Base-by-base conservation (phyloP, 2,329 filamentous ascomycete species). In the Paracoccidioides lutzii region DNA sequence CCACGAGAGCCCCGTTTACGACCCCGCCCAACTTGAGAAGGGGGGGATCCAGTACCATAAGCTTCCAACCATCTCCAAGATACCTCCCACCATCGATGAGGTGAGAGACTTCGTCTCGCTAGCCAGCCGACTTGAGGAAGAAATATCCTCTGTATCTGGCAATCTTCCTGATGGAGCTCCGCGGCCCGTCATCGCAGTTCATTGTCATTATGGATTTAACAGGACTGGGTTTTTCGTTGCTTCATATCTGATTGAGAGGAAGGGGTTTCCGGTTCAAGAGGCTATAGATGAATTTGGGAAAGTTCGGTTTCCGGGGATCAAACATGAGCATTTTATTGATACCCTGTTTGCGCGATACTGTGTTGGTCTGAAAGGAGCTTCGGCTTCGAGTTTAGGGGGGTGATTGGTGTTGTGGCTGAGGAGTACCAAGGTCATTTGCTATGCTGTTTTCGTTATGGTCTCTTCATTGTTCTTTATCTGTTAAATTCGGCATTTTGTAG, bases 191-290 rank as follows among this genome's bases (percentile, higher is more conserved):
- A 80, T 95, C 53, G 90, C 85, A 2, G 88, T 95, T 0, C 91
- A 97, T 68, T 97, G 91, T 65, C 91, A 97, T 66, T 96, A 96
- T 63, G 91, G 91, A 0, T 96, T 94, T 73, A 96, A 97, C 68
- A 81, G 90, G 28, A 96, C 91, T 0, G 91, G 91, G 0, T 95
- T 91, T 68, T 87, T 96, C 66, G 82, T 97, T 52, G 85, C 88
- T 37, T 89, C 84, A 65, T 97, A 96, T 66, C 75, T 97, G n/a
- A 84, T 96, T 12, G 90, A 96, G 73, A 77, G 82, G 49, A 80
- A 86, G 61, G 83, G 81, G 0, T 90, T 81, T 64, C 75, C 74
- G 28, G 80, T 95, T 1, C 80, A 87, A 63, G 82, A 85, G 55
- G 91, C 91, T 0, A 83, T 97, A 58, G 82, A 88, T 53, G 79